phyloP scores from a whole-genome alignment of 1,139 yeast species.

The Debaryomyces nepalensis region DNA sequence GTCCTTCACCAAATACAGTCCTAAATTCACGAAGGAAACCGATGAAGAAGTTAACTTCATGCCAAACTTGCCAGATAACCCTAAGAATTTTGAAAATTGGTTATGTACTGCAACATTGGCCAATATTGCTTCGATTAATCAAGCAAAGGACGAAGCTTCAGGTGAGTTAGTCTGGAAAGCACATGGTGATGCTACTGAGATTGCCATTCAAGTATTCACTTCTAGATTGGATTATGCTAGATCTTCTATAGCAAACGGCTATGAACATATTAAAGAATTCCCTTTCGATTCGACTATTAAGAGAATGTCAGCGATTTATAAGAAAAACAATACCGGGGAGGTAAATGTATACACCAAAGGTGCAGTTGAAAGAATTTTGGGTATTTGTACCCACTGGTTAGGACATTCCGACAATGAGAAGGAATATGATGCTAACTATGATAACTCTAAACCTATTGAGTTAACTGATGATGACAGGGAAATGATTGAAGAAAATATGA shows the following conservation, averaged over 20 bases:
- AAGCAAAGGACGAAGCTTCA: constrained; percentile 42
- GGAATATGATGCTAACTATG: constrained; percentile 20
- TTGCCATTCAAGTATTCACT: constrained; percentile 77
- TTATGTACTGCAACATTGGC: constrained; percentile 68
- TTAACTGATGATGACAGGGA: constrained; percentile 47
- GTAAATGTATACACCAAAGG: constrained; percentile 67
- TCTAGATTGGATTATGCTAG: constrained; percentile 58
- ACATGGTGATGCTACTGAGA: constrained; percentile 85
- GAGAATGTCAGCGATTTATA: constrained; percentile 71
- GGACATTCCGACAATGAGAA: constrained; percentile 29
- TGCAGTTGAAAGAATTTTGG: constrained; percentile 75
- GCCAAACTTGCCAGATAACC: constrained; percentile 30
- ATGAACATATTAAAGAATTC: constrained; percentile 61
- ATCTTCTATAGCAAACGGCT: constrained; percentile 28
- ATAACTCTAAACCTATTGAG: constrained; percentile 29
- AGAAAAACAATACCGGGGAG: constrained; percentile 29
- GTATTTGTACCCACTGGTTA: constrained; percentile 61
- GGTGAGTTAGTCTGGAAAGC: constrained; percentile 64
- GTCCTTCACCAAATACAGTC: constrained; percentile 45
- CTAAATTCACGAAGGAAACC: constrained; percentile 40
- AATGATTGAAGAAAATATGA: constrained; percentile 60
- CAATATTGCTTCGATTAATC: constrained; percentile 66
- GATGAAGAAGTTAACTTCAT: constrained; percentile 43
- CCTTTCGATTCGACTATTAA: constrained; percentile 82
- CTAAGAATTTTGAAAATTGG: constrained; percentile 49